A percentile compares a stretch with the other conserved stretches of the same genome.
Conservation (phyloP, 306 rosid species). For the Corylus avellana region DNA sequence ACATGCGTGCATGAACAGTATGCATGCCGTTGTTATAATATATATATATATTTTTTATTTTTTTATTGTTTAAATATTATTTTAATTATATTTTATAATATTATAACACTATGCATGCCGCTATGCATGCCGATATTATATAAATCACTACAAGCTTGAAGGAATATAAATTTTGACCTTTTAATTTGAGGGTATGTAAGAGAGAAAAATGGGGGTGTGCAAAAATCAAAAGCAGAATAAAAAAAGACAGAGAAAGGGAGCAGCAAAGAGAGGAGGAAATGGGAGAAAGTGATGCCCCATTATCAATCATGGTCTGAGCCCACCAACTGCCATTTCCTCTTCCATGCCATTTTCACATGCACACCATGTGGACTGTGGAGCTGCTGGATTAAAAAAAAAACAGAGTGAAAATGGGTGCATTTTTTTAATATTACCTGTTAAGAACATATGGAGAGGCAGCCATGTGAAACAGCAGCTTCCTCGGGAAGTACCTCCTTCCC, state of each 20-base stretch:
- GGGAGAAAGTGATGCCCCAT: slow-evolving; percentile 51
- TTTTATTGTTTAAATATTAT: too few relatives aligned
- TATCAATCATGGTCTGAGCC: slow-evolving; percentile 56
- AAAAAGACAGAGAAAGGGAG: slow-evolving; percentile 22
- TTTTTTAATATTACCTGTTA: slow-evolving; percentile 22
- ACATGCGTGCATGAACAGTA: too few relatives aligned
- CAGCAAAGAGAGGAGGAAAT: slow-evolving; percentile 40
- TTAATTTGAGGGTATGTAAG: slow-evolving; percentile 16
- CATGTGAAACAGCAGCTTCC: slow-evolving; percentile 87
- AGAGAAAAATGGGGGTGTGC: slow-evolving; percentile 26
- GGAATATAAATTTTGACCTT: slow-evolving; percentile 6
- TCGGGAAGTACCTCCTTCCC: slow-evolving; percentile 37
- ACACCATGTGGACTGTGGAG: slow-evolving; percentile 65
- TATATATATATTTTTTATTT: too few relatives aligned
- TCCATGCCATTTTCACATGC: slow-evolving; percentile 65
- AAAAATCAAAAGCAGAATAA: slow-evolving; percentile 24
- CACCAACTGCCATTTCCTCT: slow-evolving; percentile 52
- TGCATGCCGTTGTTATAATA: too few relatives aligned
- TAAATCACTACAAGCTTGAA: too few relatives aligned
- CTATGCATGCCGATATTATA: too few relatives aligned
- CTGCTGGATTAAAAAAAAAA: slow-evolving; percentile 17
- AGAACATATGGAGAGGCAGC: slow-evolving; percentile 40
- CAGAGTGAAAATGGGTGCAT: slow-evolving; percentile 8
- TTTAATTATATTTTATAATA: too few relatives aligned
- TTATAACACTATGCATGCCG: too few relatives aligned